Evolutionary conservation across 2,329 filamentous ascomycete species (phyloP).

Genomic region (Penicillium brasilianum): DNA sequence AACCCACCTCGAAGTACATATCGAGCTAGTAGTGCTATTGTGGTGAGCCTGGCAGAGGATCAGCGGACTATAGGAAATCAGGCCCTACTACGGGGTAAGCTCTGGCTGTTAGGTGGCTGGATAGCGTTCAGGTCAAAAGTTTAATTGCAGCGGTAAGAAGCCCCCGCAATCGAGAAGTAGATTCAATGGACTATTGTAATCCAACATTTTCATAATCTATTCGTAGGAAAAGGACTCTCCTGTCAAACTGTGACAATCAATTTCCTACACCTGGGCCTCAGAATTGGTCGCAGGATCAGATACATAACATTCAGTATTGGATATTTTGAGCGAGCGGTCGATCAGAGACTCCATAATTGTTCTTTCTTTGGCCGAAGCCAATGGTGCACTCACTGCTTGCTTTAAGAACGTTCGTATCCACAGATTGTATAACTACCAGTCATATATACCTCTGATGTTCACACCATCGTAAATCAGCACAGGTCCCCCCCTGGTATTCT

Average conservation of each 20-base stretch:
- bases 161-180: neutral
- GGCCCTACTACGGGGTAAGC: neutral
- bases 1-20: too few relatives aligned
- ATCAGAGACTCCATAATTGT: too few relatives aligned
- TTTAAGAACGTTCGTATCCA: neutral
- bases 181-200: neutral
- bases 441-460: too few relatives aligned
- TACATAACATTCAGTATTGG: slow-evolving; percentile 22
- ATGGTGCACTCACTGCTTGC: neutral
- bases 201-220: slow-evolving; percentile 17
- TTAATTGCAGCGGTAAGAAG: neutral
- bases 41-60: neutral
- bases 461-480: too few relatives aligned
- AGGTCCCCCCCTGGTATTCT: too few relatives aligned
- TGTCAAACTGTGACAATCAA: slow-evolving; percentile 18
- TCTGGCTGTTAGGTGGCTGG: neutral
- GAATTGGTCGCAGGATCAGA: slow-evolving; percentile 33
- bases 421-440: slow-evolving; percentile 19
- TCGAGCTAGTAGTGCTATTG: too few relatives aligned
- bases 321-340: too few relatives aligned
- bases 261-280: slow-evolving; percentile 22
- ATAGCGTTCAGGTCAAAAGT: neutral
- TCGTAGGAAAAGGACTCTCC: slow-evolving; percentile 11
- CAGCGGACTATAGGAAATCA: neutral
- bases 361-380: too few relatives aligned